phyloP scores from a whole-genome alignment of 257 asterid species.

The Perilla frutescens region DNA sequence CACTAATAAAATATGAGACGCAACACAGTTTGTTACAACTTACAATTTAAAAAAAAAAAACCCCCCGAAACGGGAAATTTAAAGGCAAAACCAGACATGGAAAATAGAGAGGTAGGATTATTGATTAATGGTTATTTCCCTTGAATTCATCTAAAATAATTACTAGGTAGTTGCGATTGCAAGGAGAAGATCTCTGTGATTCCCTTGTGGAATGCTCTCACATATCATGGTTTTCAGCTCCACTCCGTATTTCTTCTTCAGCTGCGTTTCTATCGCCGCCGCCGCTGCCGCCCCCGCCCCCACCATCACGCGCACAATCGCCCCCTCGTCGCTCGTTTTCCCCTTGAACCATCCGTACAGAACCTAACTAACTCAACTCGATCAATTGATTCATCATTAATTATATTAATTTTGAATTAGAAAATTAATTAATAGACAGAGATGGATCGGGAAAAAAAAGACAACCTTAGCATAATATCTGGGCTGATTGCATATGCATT shows the following conservation, averaged over 20 bases:
- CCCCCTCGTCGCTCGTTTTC: constrained; percentile 42
- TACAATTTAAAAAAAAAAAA: too few relatives aligned
- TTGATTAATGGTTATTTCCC: too few relatives aligned
- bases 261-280: constrained; percentile 50
- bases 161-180: constrained; percentile 42
- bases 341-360: constrained; percentile 58
- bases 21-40: too few relatives aligned
- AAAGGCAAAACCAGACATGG: too few relatives aligned
- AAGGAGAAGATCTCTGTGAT: constrained; percentile 51
- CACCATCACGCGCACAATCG: constrained; percentile 51
- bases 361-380: constrained; percentile 33
- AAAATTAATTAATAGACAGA: background rate
- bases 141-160: too few relatives aligned
- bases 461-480: constrained; percentile 70
- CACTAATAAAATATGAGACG: too few relatives aligned
- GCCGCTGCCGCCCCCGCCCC: constrained; percentile 61
- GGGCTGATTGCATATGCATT: constrained; percentile 67
- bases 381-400: too few relatives aligned
- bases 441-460: background rate
- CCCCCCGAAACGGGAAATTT: too few relatives aligned
- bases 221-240: constrained; percentile 50
- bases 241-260: constrained; percentile 50
- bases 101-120: too few relatives aligned
- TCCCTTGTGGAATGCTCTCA: constrained; percentile 45
- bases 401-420: too few relatives aligned